A percentile compares a stretch with the other conserved stretches of the same genome.
These are phyloP conservation scores for Schizonepeta tenuifolia DNA, from an alignment of 257 asterid species.

Conservation along the genomic window DNA sequence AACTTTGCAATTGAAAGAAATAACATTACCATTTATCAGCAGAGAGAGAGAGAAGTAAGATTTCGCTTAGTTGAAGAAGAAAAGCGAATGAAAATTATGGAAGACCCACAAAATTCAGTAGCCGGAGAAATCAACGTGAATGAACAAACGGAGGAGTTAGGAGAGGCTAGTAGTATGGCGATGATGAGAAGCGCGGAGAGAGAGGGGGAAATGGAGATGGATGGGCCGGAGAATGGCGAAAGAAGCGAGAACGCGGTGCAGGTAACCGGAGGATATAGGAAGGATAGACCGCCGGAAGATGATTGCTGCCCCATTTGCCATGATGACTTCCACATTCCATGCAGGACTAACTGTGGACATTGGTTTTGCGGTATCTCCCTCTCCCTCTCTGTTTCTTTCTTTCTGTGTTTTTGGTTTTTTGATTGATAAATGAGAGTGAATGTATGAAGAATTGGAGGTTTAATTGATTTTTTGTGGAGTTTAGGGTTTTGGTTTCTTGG, in stretches of 20 bases:
- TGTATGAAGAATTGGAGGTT: not conserved
- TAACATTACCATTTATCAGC: too few relatives aligned
- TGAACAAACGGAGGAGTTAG: not conserved
- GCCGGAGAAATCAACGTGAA: not conserved
- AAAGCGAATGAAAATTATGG: not conserved
- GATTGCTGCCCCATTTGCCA: conserved; percentile 51
- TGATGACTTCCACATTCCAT: conserved; percentile 35
- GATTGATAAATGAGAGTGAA: not conserved
- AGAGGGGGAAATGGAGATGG: not conserved
- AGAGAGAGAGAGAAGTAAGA: too few relatives aligned
- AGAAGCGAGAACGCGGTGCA: not conserved
- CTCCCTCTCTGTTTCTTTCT: not conserved
- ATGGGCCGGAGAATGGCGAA: not conserved
- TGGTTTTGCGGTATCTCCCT: conserved; percentile 42
- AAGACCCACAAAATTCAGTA: not conserved
- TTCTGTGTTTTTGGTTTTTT: not conserved
- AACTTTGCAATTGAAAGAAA: not conserved
- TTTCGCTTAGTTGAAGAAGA: not conserved
- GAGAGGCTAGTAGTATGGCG: not conserved
- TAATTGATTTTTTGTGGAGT: not conserved
- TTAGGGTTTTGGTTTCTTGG: not conserved
- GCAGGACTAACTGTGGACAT: conserved; percentile 46
- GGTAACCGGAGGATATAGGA: conserved; percentile 20
- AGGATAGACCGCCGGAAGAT: conserved; percentile 41
- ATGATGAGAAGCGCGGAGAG: not conserved